phyloP scores from a whole-genome alignment of 257 asterid species.

The Solanum piurae region DNA sequence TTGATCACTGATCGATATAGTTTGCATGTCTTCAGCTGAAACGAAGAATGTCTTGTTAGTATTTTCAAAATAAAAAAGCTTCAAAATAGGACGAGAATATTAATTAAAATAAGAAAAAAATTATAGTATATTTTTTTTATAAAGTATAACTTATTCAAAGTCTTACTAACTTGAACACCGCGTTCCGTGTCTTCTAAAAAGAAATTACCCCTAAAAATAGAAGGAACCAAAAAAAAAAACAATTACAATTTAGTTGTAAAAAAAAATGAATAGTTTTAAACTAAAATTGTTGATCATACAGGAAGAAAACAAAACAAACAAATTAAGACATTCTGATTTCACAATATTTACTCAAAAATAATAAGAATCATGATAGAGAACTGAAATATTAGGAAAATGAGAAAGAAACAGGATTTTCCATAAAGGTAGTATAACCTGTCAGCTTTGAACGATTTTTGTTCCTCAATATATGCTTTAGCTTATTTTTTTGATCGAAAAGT shows the following conservation, averaged over 20 bases:
- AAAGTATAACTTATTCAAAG: neutral
- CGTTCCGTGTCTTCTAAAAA: neutral
- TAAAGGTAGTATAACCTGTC: too few species aligned
- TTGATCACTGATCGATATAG: neutral
- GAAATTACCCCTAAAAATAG: neutral
- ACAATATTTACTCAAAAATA: neutral
- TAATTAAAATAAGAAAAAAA: neutral
- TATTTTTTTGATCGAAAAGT: neutral
- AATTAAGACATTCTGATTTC: neutral
- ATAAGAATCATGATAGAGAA: too few species aligned
- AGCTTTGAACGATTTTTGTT: too few species aligned
- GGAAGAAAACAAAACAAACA: neutral
- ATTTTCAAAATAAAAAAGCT: neutral
- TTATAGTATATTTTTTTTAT: neutral
- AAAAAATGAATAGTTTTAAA: neutral
- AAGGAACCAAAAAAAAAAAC: neutral
- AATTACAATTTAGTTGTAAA: too few species aligned
- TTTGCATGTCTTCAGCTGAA: neutral
- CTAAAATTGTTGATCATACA: neutral
- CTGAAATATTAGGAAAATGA: too few species aligned
- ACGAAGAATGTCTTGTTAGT: neutral
- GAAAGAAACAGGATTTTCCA: too few species aligned
- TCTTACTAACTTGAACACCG: neutral
- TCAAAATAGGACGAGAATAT: neutral
- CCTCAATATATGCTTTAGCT: neutral